phyloP scores from a whole-genome alignment of 1,284 basidiomycete genomes.

The Sphaerobolus stellatus region DNA sequence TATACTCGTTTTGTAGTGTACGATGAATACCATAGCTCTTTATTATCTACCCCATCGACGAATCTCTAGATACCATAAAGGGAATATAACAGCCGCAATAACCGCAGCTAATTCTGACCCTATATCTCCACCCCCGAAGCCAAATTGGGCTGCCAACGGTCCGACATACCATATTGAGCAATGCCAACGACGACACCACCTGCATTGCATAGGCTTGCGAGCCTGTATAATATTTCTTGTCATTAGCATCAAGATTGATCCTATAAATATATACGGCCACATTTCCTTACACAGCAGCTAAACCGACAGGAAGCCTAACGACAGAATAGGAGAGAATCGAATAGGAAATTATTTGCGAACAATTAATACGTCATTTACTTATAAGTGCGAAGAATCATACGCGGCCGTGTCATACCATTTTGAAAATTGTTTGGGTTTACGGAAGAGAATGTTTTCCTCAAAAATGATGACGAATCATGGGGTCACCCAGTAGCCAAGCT shows the following conservation, averaged over 20 bases:
- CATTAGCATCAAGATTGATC: constrained; percentile 8
- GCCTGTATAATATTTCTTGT: too few relatives aligned
- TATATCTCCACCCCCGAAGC: constrained; percentile 50
- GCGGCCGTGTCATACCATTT: constrained; percentile 56
- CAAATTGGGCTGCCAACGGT: constrained; percentile 45
- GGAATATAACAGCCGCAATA: constrained; percentile 43
- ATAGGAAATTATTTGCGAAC: too few relatives aligned
- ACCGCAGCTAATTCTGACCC: constrained; percentile 56
- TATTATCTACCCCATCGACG: constrained; percentile 3
- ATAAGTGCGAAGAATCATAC: constrained; percentile 50
- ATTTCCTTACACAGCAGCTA: constrained; percentile 48
- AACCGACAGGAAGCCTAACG: constrained; percentile 50
- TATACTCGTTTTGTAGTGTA: too few relatives aligned
- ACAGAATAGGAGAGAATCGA: background rate
- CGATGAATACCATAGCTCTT: too few relatives aligned
- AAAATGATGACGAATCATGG: constrained; percentile 58
- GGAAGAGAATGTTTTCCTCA: constrained; percentile 60
- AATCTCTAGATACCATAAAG: constrained; percentile 46
- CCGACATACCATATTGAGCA: constrained; percentile 55
- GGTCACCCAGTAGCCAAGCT: constrained; percentile 66
- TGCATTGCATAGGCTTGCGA: constrained; percentile 47
- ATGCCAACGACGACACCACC: constrained; percentile 50
- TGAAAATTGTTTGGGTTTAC: constrained; percentile 39
- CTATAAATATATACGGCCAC: background rate
- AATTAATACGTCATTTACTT: constrained; percentile 18